Percentiles rank a stretch among this genome's conserved stretches.
phyloP scores from a whole-genome alignment of 495 filamentous ascomycete species.

The Aspergillus funiculosus region DNA sequence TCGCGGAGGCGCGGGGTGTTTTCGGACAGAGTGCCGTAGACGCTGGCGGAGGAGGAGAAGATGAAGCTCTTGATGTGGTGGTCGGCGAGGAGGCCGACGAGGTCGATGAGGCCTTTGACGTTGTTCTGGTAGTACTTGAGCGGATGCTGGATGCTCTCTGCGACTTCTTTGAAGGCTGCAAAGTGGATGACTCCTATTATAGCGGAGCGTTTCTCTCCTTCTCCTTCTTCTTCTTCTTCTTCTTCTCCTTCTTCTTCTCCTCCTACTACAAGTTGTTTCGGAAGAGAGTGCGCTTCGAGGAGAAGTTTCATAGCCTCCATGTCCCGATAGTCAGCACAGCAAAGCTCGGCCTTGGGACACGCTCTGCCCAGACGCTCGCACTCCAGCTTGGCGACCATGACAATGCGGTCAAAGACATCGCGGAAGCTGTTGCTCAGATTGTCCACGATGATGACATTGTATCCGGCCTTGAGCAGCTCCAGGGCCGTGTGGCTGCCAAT shows the following conservation, averaged over 20 bases:
- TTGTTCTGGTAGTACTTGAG: conserved; percentile 61
- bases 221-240: too few species aligned
- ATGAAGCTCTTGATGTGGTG: conserved; percentile 57
- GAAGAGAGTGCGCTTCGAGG: conserved; percentile 29
- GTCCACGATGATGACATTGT: conserved; percentile 58
- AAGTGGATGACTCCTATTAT: conserved; percentile 59
- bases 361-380: neutral
- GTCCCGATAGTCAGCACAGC: conserved; percentile 51
- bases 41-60: conserved; percentile 59
- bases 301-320: conserved; percentile 30
- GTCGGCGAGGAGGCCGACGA: conserved; percentile 45
- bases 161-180: conserved; percentile 53
- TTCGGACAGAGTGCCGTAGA: conserved; percentile 52
- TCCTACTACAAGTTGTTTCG: too few species aligned
- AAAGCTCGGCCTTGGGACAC: conserved; percentile 21
- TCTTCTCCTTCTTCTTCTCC: too few species aligned
- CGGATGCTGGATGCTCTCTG: conserved; percentile 47
- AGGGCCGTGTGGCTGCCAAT: conserved; percentile 57
- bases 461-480: conserved; percentile 52
- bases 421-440: conserved; percentile 55
- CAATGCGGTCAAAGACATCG: conserved; percentile 45
- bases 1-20: conserved; percentile 46
- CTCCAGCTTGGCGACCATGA: conserved; percentile 41
- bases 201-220: too few species aligned
- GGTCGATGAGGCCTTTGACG: conserved; percentile 52